Conservation (phyloP, 345 rosid species). For the Clarkia xantiana region DNA sequence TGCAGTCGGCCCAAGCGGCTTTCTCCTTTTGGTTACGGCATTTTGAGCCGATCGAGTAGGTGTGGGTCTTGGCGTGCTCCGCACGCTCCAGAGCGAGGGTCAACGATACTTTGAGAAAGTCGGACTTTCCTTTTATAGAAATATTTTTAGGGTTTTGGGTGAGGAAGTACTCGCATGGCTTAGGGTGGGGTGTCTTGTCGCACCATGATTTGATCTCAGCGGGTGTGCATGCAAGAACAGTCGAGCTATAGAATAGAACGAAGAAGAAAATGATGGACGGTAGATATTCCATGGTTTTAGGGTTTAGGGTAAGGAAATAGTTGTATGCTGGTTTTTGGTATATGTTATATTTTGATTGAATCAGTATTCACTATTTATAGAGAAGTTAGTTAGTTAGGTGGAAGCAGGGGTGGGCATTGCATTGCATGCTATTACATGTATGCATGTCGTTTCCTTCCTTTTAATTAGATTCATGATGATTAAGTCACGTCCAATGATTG, state of each 20-base stretch:
- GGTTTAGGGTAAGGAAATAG: too few species aligned
- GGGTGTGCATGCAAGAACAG: slow-evolving; percentile 11
- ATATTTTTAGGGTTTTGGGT: slow-evolving; percentile 13
- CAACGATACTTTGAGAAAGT: slow-evolving; percentile 31
- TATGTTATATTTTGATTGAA: too few species aligned
- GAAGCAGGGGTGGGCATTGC: too few species aligned
- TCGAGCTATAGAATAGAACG: neutral
- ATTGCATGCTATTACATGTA: too few species aligned
- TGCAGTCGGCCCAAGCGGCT: slow-evolving; percentile 77
- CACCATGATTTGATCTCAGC: slow-evolving; percentile 45
- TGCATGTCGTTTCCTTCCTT: too few species aligned
- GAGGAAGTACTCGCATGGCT: slow-evolving; percentile 47
- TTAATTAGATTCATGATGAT: too few species aligned
- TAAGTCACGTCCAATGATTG: too few species aligned
- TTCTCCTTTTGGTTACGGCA: slow-evolving; percentile 43
- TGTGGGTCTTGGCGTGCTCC: slow-evolving; percentile 25
- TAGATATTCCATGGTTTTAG: slow-evolving; percentile 6
- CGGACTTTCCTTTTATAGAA: slow-evolving; percentile 26
- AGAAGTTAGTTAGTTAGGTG: too few species aligned
- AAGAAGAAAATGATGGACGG: neutral
- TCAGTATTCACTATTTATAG: too few species aligned
- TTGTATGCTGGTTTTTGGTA: too few species aligned
- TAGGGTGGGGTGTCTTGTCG: slow-evolving; percentile 51
- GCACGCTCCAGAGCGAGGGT: slow-evolving; percentile 50
- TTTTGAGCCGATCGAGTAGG: slow-evolving; percentile 34